Conservation (phyloP, 345 rosid species). For the Isatis tinctoria region DNA sequence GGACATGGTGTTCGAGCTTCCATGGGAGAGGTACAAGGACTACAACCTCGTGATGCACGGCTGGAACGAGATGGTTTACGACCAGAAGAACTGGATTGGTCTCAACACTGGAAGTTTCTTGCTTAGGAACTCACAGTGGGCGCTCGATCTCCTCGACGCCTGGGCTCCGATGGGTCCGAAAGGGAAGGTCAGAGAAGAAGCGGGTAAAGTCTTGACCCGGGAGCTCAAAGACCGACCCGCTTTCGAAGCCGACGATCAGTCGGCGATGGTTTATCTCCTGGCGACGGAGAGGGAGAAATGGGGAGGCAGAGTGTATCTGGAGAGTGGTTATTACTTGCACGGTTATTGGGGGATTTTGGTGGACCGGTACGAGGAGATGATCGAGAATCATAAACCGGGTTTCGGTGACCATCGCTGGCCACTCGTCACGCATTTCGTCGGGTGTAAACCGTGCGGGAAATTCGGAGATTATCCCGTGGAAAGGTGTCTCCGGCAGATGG, state of each 20-base stretch:
- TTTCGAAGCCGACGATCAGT: slow-evolving; percentile 73
- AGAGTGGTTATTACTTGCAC: slow-evolving; percentile 66
- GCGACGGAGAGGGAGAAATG: slow-evolving; percentile 59
- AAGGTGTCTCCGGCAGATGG: slow-evolving; percentile 71
- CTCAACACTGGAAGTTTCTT: slow-evolving; percentile 66
- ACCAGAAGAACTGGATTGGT: slow-evolving; percentile 67
- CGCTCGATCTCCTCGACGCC: slow-evolving; percentile 60
- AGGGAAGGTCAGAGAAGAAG: slow-evolving; percentile 60
- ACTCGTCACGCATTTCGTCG: slow-evolving; percentile 72
- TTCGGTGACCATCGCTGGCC: slow-evolving; percentile 78
- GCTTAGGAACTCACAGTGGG: slow-evolving; percentile 64
- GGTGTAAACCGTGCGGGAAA: slow-evolving; percentile 79
- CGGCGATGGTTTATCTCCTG: slow-evolving; percentile 64
- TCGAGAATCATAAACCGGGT: slow-evolving; percentile 59
- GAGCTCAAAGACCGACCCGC: slow-evolving; percentile 58
- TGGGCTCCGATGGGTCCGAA: slow-evolving; percentile 80
- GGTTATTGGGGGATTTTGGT: slow-evolving; percentile 76
- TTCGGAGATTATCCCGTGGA: slow-evolving; percentile 65
- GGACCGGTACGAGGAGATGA: slow-evolving; percentile 68
- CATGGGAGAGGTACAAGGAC: slow-evolving; percentile 73
- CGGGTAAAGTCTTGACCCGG: slow-evolving; percentile 53
- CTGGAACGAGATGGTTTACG: slow-evolving; percentile 70
- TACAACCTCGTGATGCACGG: slow-evolving; percentile 67
- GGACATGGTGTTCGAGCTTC: slow-evolving; percentile 74
- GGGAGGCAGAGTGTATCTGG: slow-evolving; percentile 67